A percentile compares a stretch with the other conserved stretches of the same genome.
Conservation (phyloP, 129 eudicot species). For the Pittosporum tobira region DNA sequence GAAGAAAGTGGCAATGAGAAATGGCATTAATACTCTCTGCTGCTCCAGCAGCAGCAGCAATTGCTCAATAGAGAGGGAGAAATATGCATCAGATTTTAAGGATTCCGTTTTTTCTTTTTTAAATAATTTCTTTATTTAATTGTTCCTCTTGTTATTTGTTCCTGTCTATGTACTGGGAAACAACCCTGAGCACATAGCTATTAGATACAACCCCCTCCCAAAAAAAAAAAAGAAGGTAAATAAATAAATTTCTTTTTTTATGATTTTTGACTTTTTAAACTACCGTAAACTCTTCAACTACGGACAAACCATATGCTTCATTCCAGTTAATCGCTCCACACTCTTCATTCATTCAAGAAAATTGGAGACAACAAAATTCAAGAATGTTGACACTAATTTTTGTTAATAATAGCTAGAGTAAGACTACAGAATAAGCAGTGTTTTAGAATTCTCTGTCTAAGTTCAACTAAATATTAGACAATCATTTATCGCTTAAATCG, state of each 20-base stretch:
- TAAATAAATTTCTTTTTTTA: not conserved
- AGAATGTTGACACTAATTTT: too few species aligned
- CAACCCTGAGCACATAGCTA: slow-evolving; percentile 43
- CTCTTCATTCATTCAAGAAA: not conserved
- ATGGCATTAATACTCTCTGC: slow-evolving; percentile 6
- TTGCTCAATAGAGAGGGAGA: slow-evolving; percentile 7
- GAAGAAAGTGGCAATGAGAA: slow-evolving; percentile 21
- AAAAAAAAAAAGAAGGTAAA: not conserved
- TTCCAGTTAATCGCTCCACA: not conserved
- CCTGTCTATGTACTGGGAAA: slow-evolving; percentile 49
- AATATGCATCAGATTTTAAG: slow-evolving; percentile 10
- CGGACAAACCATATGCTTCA: too few species aligned
- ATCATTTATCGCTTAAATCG: too few species aligned
- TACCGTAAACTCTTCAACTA: not conserved
- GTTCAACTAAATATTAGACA: too few species aligned
- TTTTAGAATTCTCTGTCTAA: too few species aligned
- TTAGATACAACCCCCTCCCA: too few species aligned
- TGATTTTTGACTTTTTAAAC: not conserved
- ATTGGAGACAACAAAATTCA: too few species aligned
- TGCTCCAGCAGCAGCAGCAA: slow-evolving; percentile 16
- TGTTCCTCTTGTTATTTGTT: slow-evolving; percentile 19
- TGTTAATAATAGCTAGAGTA: too few species aligned
- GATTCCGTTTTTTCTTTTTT: slow-evolving; percentile 19
- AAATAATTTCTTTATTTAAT: slow-evolving; percentile 16
- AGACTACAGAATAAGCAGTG: too few species aligned